Base-by-base conservation (phyloP, 371 early-diverging fungal species). In the Mucor piriformis region DNA sequence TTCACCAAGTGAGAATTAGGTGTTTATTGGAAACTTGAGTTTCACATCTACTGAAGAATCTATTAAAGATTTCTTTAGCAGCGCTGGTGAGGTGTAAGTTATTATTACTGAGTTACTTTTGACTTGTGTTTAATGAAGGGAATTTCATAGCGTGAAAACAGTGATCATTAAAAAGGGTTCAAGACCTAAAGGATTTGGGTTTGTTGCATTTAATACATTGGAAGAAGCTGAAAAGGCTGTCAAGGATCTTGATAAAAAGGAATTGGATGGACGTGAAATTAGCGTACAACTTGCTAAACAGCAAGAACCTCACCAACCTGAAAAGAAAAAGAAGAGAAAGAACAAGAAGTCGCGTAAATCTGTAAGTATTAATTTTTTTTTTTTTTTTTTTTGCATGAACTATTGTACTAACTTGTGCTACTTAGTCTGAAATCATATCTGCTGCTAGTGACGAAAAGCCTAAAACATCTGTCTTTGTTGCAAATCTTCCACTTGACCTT, bases 1-100 rank as follows among this genome's bases (percentile, higher is more conserved):
- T 29, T 29, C 8, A n/a, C n/a, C n/a, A n/a, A n/a, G n/a, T 29
- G 29, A 29, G 4, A 29, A 29, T 29, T 29, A 95, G 85, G 91
- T 95, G 38, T 98, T 95, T 83, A 94, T 96, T 52, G 96, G 97
- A 48, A 98, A 98, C 83, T 83, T 98, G 63, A 76, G 93, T 24
- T 95, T 92, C 81, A 70, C 82, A 62, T 91, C 90, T 52, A 92
- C 84, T 34, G 86, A 92, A 67, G 89, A 82, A 42, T 84, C 89
- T 67, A 81, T 98, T 50, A 78, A 78, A 60, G 83, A 85, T 18
- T 82, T 86, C 72, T 97, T 96, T 73, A 77, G 77, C 60, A 61
- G 77, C 37, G 83, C 85, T 54, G 95, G 90, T 61, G 80, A 86
- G 70, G 89, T 92, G 90, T 92, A 82, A 82, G 90, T 60, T 35